Evolutionary conservation across 176 grass and related monocot species (phyloP), one percentile per base, ranked within the genome.

Genomic region (Pontederia paniculata): DNA sequence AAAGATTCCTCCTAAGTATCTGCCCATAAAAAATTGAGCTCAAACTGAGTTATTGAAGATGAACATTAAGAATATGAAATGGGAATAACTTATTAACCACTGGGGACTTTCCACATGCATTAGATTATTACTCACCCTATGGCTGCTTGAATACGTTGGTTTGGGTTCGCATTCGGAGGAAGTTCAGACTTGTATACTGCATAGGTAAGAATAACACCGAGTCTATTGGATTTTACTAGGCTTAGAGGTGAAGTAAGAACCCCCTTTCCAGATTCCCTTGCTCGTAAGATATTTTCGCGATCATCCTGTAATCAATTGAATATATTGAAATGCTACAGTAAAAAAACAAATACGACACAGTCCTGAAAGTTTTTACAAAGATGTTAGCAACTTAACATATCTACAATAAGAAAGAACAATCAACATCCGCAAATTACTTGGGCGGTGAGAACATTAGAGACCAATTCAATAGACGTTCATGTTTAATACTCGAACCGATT

Each of bases 1-100:
- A 82, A 98, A 98, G 73, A 98, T 98, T 60, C 94, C 94, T 10
- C 94, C 94, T 16, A 98, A 75, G 63, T 98, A 98, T 63, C 94
- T 98, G 80, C 65, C 37, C n/a, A 42, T 17, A n/a, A 13, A 21
- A 17, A 52, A 31, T 42, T 9, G 48, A 54, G 43, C 28, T 54
- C 12, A 20, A 11, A 19, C 20, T 54, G 5, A 8, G 53, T 48
- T 45, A 8, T 62, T 21, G 11, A 15, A 44, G 44, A 62, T 47
- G 21, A 12, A 21, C 19, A 9, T 6, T 23, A 37, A 37, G 7
- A 57, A 57, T 23, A 57, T 13, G 9, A 14, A 12, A n/a, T 21
- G 13, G 2, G 21, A 58, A 58, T 12, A 11, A 31, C n/a, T 37
- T 58, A 42, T 58, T 37, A 37, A 8, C 13, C 55, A 7, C 12